Percentiles rank a stretch among this genome's conserved stretches.
Evolutionary conservation across 257 asterid species (phyloP).

Genomic region (Osmanthus fragrans): DNA sequence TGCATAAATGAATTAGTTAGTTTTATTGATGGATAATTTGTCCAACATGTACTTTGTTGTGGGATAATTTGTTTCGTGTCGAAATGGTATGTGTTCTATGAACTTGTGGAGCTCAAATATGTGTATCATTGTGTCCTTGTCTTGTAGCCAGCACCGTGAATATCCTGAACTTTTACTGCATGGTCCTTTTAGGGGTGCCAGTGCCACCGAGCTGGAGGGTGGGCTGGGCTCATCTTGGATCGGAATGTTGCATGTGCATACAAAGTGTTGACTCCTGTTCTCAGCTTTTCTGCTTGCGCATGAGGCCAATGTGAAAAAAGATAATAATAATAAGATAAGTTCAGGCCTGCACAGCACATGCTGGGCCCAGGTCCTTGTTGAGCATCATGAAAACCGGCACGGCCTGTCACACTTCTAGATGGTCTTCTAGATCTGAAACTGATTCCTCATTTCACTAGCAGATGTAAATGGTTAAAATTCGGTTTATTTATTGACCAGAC

Average conservation of each 20-base stretch:
- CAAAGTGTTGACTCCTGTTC: not conserved
- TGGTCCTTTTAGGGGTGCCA: not conserved
- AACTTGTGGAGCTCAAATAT: not conserved
- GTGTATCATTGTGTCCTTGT: not conserved
- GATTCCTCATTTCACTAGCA: not conserved
- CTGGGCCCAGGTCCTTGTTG: not conserved
- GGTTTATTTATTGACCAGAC: not conserved
- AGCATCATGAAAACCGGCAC: not conserved
- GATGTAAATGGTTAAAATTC: not conserved
- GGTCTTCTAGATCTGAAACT: slow-evolving; percentile 4
- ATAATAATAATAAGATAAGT: not conserved
- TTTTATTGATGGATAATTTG: not conserved
- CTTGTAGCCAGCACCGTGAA: not conserved
- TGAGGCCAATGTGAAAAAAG: not conserved
- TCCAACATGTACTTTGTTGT: no score
- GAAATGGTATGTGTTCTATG: not conserved
- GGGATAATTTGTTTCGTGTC: not conserved
- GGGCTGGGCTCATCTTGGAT: not conserved
- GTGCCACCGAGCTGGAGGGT: not conserved
- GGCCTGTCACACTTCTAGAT: not conserved
- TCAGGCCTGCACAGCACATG: not conserved
- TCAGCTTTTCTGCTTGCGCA: not conserved
- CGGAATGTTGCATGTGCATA: not conserved
- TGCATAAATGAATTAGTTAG: not conserved
- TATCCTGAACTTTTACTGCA: not conserved